A percentile compares a stretch with the other conserved stretches of the same genome.
These are phyloP conservation scores for Mediolabrus comicus DNA, from an alignment of 108 stramenopile genomes.

Conservation along the genomic window DNA sequence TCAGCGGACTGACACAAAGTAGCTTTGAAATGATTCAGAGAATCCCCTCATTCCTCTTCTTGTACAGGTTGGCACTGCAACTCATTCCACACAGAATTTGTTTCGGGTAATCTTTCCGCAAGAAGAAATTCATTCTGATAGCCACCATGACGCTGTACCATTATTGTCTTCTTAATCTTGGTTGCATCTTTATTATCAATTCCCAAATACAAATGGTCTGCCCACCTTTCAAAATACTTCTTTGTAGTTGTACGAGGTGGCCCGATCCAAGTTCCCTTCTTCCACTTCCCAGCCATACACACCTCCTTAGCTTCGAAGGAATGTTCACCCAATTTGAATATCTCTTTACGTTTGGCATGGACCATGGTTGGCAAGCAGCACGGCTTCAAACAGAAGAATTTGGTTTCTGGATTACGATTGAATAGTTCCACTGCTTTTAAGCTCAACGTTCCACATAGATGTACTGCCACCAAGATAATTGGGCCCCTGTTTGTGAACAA, in stretches of 20 bases:
- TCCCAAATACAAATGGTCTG: conserved; percentile 43
- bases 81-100: conserved; percentile 31
- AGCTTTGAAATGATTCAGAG: not conserved
- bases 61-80: no score
- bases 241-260: conserved; percentile 45
- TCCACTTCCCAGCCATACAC: conserved; percentile 53
- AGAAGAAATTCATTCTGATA: conserved; percentile 67
- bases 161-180: conserved; percentile 18
- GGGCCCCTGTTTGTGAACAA: conserved; percentile 35
- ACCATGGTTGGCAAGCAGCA: conserved; percentile 68
- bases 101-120: conserved; percentile 51
- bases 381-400: conserved; percentile 60
- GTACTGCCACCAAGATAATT: conserved; percentile 56
- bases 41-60: not conserved
- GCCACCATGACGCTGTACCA: conserved; percentile 38
- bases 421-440: conserved; percentile 60
- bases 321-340: conserved; percentile 48
- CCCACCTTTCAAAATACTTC: conserved; percentile 51
- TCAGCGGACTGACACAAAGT: not conserved
- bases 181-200: conserved; percentile 27
- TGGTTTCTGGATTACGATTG: conserved; percentile 45
- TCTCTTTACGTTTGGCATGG: conserved; percentile 56
- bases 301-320: conserved; percentile 57
- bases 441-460: conserved; percentile 66
- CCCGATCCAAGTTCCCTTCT: conserved; percentile 53